phyloP scores from a whole-genome alignment of 192 early-diverging fungal species.

The Coemansia sp. region DNA sequence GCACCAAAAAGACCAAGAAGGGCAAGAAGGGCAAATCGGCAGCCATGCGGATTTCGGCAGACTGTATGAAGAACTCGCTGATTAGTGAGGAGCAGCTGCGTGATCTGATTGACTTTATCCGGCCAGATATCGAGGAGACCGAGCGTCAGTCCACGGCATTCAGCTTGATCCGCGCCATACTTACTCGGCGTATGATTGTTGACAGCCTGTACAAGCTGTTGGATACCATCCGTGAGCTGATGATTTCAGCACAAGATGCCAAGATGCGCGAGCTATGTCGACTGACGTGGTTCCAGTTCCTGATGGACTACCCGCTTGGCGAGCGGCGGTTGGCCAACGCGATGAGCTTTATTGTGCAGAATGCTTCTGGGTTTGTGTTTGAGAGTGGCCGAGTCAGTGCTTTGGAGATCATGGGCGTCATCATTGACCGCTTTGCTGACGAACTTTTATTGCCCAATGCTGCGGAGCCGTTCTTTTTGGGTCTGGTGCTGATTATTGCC shows the following conservation, averaged over 20 bases:
- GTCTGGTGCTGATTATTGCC: slow-evolving; percentile 77
- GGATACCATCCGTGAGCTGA: slow-evolving; percentile 72
- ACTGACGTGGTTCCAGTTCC: slow-evolving; percentile 78
- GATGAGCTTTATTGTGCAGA: slow-evolving; percentile 85
- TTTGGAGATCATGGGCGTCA: slow-evolving; percentile 79
- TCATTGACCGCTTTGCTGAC: slow-evolving; percentile 77
- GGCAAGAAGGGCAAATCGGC: slow-evolving; percentile 7
- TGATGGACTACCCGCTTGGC: slow-evolving; percentile 95
- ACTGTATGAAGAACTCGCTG: slow-evolving; percentile 27
- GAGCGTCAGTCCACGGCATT: slow-evolving; percentile 83
- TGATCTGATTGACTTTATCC: slow-evolving; percentile 72
- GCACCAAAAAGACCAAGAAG: slow-evolving; percentile 20
- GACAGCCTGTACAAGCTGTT: slow-evolving; percentile 94
- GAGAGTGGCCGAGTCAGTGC: slow-evolving; percentile 91
- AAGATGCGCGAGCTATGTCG: slow-evolving; percentile 84
- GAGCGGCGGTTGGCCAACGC: slow-evolving; percentile 73
- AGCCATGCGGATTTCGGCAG: background rate
- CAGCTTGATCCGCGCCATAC: slow-evolving; percentile 80
- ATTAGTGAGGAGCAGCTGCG: slow-evolving; percentile 64
- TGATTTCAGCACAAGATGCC: slow-evolving; percentile 81
- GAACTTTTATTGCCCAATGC: slow-evolving; percentile 69
- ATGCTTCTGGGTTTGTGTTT: slow-evolving; percentile 79
- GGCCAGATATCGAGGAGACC: slow-evolving; percentile 86
- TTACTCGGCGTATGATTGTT: slow-evolving; percentile 79
- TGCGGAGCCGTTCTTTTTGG: slow-evolving; percentile 80